Evolutionary conservation across 2,329 filamentous ascomycete genomes (phyloP).

Genomic region (Trichoderma citrinoviride): DNA sequence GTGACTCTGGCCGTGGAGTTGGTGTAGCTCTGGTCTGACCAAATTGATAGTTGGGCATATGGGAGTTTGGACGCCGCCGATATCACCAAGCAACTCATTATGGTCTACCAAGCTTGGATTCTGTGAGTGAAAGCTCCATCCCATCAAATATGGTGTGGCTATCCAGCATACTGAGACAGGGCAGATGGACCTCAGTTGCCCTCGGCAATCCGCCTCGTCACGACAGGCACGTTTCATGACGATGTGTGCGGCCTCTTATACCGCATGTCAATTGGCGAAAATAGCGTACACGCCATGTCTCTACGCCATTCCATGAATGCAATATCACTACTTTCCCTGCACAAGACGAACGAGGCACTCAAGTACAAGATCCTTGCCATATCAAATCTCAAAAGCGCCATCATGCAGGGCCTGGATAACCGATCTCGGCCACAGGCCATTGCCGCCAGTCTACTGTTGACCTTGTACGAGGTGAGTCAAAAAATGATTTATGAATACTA

Average conservation of each 20-base stretch:
- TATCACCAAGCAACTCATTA: neutral
- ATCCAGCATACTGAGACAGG: neutral
- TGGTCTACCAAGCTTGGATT: slow-evolving; percentile 6
- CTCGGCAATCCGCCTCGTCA: slow-evolving; percentile 19
- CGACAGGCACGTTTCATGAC: slow-evolving; percentile 9
- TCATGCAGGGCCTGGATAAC: slow-evolving; percentile 12
- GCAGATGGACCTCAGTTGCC: slow-evolving; percentile 8
- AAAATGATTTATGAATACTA: neutral
- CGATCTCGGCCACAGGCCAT: slow-evolving; percentile 15
- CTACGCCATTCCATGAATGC: slow-evolving; percentile 21
- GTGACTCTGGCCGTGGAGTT: neutral
- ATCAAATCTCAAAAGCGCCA: slow-evolving; percentile 8
- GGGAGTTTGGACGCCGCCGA: slow-evolving; percentile 5
- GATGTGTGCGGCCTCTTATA: slow-evolving; percentile 16
- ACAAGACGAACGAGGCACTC: slow-evolving; percentile 11
- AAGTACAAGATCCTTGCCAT: slow-evolving; percentile 16
- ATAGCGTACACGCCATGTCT: slow-evolving; percentile 12
- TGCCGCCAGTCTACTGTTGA: slow-evolving; percentile 19
- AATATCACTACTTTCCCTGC: slow-evolving; percentile 10
- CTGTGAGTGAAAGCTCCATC: neutral
- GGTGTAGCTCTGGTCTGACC: neutral
- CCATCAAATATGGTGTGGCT: neutral
- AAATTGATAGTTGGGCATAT: slow-evolving; percentile 11
- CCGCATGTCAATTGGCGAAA: slow-evolving; percentile 17
- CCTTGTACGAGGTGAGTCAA: slow-evolving; percentile 11